Conservation (phyloP, 2,329 filamentous ascomycete genomes). For the Orbilia brochopaga region DNA sequence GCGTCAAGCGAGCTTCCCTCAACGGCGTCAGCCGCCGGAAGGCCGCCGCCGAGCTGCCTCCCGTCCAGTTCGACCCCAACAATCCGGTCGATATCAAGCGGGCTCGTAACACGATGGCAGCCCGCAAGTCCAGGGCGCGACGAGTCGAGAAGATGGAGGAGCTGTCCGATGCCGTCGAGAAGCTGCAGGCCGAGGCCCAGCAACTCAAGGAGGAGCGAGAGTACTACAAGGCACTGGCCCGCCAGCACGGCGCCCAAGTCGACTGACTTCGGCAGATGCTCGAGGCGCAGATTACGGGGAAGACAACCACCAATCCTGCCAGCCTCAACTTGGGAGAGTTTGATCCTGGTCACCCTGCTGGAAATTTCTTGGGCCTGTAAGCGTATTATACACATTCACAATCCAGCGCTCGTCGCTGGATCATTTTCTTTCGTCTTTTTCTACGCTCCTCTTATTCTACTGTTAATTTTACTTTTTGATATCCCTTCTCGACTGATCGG, state of each 20-base stretch:
- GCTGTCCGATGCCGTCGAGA: conserved; percentile 74
- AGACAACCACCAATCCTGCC: not conserved
- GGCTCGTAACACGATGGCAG: conserved; percentile 89
- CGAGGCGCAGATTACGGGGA: conserved; percentile 14
- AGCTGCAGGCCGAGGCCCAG: conserved; percentile 69
- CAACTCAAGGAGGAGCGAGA: conserved; percentile 69
- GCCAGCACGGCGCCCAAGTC: conserved; percentile 47
- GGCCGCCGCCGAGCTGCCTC: conserved; percentile 63
- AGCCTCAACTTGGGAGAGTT: not conserved
- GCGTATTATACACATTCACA: not conserved
- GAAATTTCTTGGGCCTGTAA: conserved; percentile 51
- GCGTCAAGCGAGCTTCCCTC: conserved; percentile 69
- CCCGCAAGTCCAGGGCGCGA: conserved; percentile 87
- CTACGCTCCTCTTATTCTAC: conserved; percentile 9
- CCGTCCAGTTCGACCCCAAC: conserved; percentile 63
- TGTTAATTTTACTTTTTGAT: conserved; percentile 19
- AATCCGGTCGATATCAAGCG: conserved; percentile 88
- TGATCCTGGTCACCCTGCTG: conserved; percentile 25
- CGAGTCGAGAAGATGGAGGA: conserved; percentile 78
- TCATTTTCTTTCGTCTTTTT: not conserved
- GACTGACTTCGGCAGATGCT: conserved; percentile 49
- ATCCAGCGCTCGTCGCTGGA: conserved; percentile 5
- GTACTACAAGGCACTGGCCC: conserved; percentile 48
- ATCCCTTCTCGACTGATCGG: conserved; percentile 15
- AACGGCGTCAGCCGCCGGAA: conserved; percentile 75